Base-by-base conservation (phyloP, 768 basidiomycete genomes). In the Auriscalpium vulgare region DNA sequence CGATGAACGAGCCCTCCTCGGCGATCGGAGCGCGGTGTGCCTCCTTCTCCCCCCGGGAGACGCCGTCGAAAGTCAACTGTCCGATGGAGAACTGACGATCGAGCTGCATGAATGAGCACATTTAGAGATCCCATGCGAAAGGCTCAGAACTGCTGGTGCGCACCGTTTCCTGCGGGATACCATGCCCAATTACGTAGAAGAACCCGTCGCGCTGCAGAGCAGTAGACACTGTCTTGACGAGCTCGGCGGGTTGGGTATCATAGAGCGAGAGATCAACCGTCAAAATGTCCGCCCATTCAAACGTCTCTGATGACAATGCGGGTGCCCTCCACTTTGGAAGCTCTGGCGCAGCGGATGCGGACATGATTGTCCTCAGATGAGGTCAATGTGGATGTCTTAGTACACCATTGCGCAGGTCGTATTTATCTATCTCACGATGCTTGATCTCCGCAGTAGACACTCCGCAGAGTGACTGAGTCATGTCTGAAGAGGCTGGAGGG, bases 151-250 rank as follows among this genome's bases (percentile, higher is more conserved):
- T 29, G 4, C 29, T 29, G 36, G 7, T 5, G 37, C 50, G 47
- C 53, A 68, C 70, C 37, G 56, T 66, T 50, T 69, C 65, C 5
- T 59, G 44, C 8, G 50, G 37, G 45, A 71, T 66, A 2, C 66
- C 71, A 52, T 73, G 71, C 16, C 67, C 67, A 10, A 68, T 63
- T 16, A 72, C 70, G 51, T 72, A 71, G 56, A 72, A 71, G 55
- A 72, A 72, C 9, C 70, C 71, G 56, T 71, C 70, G 23, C 68
- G 63, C 51, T 67, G 60, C 16, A 70, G 63, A 10, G 70, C 70
- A 9, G 63, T 68, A 34, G 61, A 59, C 2, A 72, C 69, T 1
- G 64, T 68, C 11, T 67, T 37, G 17, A 69, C 61, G 9, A 71
- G 67, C 52, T 63, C 60, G 16, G 61, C 53, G 50, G 62, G 64